Evolutionary conservation across 305 asterid species (phyloP).

Genomic region (Fraxinus angustifolia): DNA sequence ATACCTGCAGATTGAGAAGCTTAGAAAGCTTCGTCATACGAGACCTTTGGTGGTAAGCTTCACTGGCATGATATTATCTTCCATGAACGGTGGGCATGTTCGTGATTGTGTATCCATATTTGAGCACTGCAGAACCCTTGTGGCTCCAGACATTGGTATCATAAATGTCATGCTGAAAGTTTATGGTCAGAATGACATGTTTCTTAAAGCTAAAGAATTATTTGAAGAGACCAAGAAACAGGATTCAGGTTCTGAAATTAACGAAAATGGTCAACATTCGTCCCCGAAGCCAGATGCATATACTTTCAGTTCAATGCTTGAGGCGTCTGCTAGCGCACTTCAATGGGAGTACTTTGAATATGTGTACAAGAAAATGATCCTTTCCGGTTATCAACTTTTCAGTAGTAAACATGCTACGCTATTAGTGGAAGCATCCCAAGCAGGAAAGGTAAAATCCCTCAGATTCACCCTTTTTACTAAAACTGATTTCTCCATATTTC

Average conservation of each 20-base stretch:
- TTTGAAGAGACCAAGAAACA: constrained; percentile 55
- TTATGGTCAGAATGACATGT: constrained; percentile 72
- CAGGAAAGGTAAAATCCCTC: constrained; percentile 65
- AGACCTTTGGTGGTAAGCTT: constrained; percentile 71
- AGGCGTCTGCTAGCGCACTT: constrained; percentile 72
- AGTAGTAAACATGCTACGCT: constrained; percentile 49
- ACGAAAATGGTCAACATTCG: constrained; percentile 21
- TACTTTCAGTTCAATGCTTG: constrained; percentile 76
- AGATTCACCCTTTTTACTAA: background rate
- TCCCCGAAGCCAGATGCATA: constrained; percentile 48
- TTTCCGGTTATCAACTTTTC: constrained; percentile 55
- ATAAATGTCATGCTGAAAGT: constrained; percentile 82
- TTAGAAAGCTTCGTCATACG: constrained; percentile 41
- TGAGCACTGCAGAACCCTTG: constrained; percentile 53
- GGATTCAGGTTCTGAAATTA: constrained; percentile 27
- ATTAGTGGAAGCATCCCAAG: constrained; percentile 68
- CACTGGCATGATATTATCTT: constrained; percentile 80
- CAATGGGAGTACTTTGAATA: constrained; percentile 92
- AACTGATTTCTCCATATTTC: background rate
- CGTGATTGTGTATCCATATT: constrained; percentile 59
- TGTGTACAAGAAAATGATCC: constrained; percentile 74
- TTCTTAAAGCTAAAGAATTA: constrained; percentile 70
- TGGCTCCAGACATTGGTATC: constrained; percentile 65
- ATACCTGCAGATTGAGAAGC: constrained; percentile 62
- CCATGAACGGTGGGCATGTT: constrained; percentile 81